Percentiles rank a stretch among this genome's conserved stretches.
phyloP scores from a whole-genome alignment of 2,329 filamentous ascomycete genomes.

The Biscogniauxia marginata region DNA sequence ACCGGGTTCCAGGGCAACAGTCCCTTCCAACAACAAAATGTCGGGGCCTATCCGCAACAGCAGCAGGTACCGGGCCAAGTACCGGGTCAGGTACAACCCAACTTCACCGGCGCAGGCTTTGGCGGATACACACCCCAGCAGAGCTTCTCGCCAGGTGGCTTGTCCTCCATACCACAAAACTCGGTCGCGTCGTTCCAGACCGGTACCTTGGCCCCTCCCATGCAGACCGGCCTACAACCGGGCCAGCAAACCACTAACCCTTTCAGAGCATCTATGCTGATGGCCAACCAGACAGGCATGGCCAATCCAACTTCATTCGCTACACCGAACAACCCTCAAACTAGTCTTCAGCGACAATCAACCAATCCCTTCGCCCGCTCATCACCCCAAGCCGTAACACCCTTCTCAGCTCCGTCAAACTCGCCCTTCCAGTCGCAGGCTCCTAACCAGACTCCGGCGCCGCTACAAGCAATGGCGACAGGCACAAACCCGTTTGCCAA shows the following conservation, averaged over 20 bases:
- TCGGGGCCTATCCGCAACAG: slow-evolving; percentile 32
- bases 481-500: slow-evolving; percentile 61
- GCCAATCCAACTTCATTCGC: slow-evolving; percentile 37
- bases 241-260: slow-evolving; percentile 77
- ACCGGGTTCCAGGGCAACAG: slow-evolving; percentile 41
- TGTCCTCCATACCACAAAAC: slow-evolving; percentile 60
- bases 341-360: slow-evolving; percentile 56
- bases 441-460: slow-evolving; percentile 36
- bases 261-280: slow-evolving; percentile 88
- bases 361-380: slow-evolving; percentile 87
- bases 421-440: slow-evolving; percentile 47
- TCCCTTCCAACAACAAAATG: slow-evolving; percentile 42
- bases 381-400: slow-evolving; percentile 41
- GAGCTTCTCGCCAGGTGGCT: slow-evolving; percentile 50
- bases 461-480: slow-evolving; percentile 49
- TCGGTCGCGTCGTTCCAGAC: slow-evolving; percentile 51
- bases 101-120: slow-evolving; percentile 72
- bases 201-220: slow-evolving; percentile 40
- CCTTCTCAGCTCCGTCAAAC: slow-evolving; percentile 35
- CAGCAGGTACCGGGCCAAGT: slow-evolving; percentile 42
- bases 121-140: slow-evolving; percentile 74
- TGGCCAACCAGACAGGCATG: slow-evolving; percentile 53
- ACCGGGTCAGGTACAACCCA: slow-evolving; percentile 45
- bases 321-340: slow-evolving; percentile 40
- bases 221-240: slow-evolving; percentile 42